Evolutionary conservation across 1,284 basidiomycete species (phyloP).

Genomic region (Fistulinella cinereoalba): DNA sequence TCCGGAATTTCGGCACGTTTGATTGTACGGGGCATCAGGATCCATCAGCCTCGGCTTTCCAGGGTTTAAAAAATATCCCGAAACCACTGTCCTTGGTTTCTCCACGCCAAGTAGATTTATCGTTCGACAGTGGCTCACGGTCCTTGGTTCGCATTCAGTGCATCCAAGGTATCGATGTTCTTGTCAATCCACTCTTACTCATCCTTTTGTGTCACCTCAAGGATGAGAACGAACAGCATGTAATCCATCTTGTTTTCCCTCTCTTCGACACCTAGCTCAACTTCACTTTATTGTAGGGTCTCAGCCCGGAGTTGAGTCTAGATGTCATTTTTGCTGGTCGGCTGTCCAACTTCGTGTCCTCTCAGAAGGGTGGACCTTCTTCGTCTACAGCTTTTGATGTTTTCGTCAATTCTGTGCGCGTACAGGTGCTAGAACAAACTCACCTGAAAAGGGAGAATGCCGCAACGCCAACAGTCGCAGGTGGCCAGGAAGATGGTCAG

Average conservation of each 20-base stretch:
- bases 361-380: slow-evolving; percentile 2
- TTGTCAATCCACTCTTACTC: slow-evolving; percentile 47
- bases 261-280: slow-evolving; percentile 8
- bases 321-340: slow-evolving; percentile 46
- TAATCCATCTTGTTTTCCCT: slow-evolving; percentile 24
- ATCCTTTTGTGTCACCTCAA: slow-evolving; percentile 38
- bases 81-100: slow-evolving; percentile 3
- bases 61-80: slow-evolving; percentile 1
- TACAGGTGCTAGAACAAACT: slow-evolving; percentile 28
- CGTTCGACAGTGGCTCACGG: background rate
- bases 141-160: slow-evolving; percentile 29
- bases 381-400: slow-evolving; percentile 20
- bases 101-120: slow-evolving; percentile 5
- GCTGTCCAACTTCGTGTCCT: slow-evolving; percentile 32
- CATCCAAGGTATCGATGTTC: slow-evolving; percentile 34
- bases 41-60: slow-evolving; percentile 12
- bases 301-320: slow-evolving; percentile 45
- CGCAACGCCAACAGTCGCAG: slow-evolving; percentile 1
- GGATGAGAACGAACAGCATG: slow-evolving; percentile 42
- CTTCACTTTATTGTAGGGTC: slow-evolving; percentile 28
- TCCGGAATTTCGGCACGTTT: background rate
- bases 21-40: slow-evolving; percentile 9
- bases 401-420: slow-evolving; percentile 22
- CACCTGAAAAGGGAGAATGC: slow-evolving; percentile 7
- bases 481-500: slow-evolving; percentile 3